Evolutionary conservation across 352 stramenopile genomes (phyloP), one percentile per base, ranked within the genome.

Genomic region (Phytophthora sp.): DNA sequence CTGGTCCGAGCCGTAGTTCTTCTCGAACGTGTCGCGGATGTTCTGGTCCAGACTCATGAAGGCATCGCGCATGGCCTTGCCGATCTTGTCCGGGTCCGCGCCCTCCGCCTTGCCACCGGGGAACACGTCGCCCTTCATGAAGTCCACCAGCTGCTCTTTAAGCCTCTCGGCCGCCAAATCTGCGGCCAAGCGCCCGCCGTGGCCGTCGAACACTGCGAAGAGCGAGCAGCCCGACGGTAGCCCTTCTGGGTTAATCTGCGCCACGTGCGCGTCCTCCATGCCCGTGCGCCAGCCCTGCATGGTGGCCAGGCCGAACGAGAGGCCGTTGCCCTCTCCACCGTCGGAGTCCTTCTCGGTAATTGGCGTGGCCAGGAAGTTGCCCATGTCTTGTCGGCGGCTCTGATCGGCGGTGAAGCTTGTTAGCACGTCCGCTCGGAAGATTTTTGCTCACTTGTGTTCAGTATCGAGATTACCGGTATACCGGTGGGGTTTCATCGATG

Each of bases 201-300:
- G 88, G 58, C 84, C 85, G 67, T 95, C 88, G 51, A 85, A 95
- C 36, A 95, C 86, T 8, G 84, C 85, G 58, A 95, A 94, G 35
- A 93, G 59, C 31, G 86, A 88, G 56, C 72, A 84, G 35, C 71
- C 73, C 1, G 51, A n/a, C 2, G 84, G 83, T 5, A 90, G 58
- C 8, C 69, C 68, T 18, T 68, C 47, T 7, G 82, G 72, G 26
- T 81, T 62, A n/a, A 91, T 49, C 29, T 76, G 66, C 21, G 84
- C 76, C 27, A 94, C 64, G 67, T 95, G 82, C 66, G 85, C 74
- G 69, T 94, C 86, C 69, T 95, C 87, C 84, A 95, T 94, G 57
- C 72, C 87, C 33, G 77, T 88, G 60, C 87, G 85, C 85, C 87
- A 94, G 27, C 85, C 87, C 53, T 95, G 87, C 84, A 95, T 95